phyloP scores from a whole-genome alignment of 106 monocot genomes.

The Dendrobium nobile region DNA sequence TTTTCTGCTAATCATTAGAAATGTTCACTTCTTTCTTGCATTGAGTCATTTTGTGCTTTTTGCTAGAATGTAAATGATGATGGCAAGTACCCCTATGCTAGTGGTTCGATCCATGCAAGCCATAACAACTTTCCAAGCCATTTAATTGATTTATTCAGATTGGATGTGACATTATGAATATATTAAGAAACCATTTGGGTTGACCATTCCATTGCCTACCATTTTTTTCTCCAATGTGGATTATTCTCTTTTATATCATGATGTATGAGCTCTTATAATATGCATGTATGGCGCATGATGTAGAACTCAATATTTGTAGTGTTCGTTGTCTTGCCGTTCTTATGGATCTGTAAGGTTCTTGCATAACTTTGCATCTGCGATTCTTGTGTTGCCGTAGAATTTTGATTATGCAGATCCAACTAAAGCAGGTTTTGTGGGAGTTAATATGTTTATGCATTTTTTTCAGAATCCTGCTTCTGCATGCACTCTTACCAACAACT shows the following conservation, averaged over 20 bases:
- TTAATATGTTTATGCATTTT: too few relatives aligned
- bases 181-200: neutral
- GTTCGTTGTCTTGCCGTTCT: neutral
- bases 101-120: neutral
- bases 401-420: too few relatives aligned
- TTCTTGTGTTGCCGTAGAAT: neutral
- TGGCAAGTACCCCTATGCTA: neutral
- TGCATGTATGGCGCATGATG: too few relatives aligned
- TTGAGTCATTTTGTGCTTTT: neutral
- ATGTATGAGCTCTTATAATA: too few relatives aligned
- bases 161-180: neutral
- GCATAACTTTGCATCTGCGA: neutral
- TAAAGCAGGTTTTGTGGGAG: too few relatives aligned
- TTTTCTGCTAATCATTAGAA: neutral
- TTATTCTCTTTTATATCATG: too few relatives aligned
- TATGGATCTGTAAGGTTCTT: neutral
- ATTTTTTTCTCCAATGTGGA: neutral
- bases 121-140: neutral
- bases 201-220: neutral
- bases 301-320: neutral
- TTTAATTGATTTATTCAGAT: neutral
- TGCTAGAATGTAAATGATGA: neutral
- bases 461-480: too few relatives aligned
- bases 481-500: too few relatives aligned
- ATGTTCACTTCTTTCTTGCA: neutral